Evolutionary conservation across 352 stramenopile genomes (phyloP).

Genomic region (Phytophthora vignae): DNA sequence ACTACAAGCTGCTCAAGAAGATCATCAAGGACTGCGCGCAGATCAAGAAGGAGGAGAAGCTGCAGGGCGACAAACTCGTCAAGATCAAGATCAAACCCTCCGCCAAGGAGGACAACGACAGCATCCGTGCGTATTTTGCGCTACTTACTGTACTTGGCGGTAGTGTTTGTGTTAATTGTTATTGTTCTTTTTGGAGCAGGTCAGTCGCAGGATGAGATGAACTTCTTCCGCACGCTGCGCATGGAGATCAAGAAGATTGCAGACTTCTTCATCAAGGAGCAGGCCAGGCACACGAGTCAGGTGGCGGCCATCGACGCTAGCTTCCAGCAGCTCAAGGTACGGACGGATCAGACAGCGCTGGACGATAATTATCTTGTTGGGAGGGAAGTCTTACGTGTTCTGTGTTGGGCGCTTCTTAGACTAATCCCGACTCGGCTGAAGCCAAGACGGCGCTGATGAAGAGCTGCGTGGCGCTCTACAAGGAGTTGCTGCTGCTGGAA

Average conservation of each 20-base stretch:
- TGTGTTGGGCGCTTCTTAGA: slow-evolving; percentile 34
- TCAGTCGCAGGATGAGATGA: slow-evolving; percentile 86
- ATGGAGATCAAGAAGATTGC: slow-evolving; percentile 89
- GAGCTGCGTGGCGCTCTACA: slow-evolving; percentile 84
- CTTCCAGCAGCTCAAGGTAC: slow-evolving; percentile 72
- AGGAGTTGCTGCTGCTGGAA: slow-evolving; percentile 87
- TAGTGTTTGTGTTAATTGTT: not conserved
- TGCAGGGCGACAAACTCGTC: slow-evolving; percentile 74
- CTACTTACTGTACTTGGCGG: not conserved
- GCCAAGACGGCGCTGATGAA: slow-evolving; percentile 86
- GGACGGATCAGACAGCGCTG: not conserved
- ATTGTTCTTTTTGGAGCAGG: slow-evolving; percentile 42
- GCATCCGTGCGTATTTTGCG: slow-evolving; percentile 69
- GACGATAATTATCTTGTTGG: slow-evolving; percentile 10
- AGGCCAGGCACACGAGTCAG: slow-evolving; percentile 73
- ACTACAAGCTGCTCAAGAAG: slow-evolving; percentile 92
- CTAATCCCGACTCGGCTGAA: slow-evolving; percentile 55
- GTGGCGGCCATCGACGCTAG: slow-evolving; percentile 74
- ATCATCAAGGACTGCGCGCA: slow-evolving; percentile 92
- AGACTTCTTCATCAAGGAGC: slow-evolving; percentile 88
- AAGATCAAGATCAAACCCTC: slow-evolving; percentile 84
- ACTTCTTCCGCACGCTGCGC: slow-evolving; percentile 89
- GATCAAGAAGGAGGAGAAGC: slow-evolving; percentile 88
- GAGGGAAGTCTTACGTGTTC: slow-evolving; percentile 6
- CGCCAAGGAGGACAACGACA: slow-evolving; percentile 88